Base-by-base conservation (phyloP, 768 basidiomycete genomes). In the Boletellus ananiceps region DNA sequence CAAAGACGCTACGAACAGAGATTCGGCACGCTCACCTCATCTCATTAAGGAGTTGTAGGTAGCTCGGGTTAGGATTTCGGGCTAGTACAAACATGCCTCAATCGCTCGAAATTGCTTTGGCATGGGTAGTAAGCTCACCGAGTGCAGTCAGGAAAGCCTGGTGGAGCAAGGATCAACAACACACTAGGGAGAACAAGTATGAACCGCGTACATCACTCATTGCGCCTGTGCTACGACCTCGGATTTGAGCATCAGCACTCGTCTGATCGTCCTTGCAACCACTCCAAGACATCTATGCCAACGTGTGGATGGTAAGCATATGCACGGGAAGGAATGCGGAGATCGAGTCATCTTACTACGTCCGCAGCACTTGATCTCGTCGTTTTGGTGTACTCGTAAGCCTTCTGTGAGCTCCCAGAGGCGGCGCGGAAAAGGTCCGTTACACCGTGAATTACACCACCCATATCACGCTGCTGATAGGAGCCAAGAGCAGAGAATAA, bases 341-440 rank as follows among this genome's bases (percentile, higher is more conserved):
- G 32, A 6, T 35, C 11, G 32, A 3, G 19, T 40, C 27, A 8
- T 76, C 86, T 52, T 61, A 92, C 90, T 13, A 85, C 89, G 65
- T 98, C 95, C 16, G 93, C 93, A 8, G 83, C 76, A 56, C 88
- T 86, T 1, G 88, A 82, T 67, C 80, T 84, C 4, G 85, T 85
- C 9, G 73, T 75, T 52, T 71, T 82, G 1, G 84, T 65, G 49
- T 74, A 69, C 51, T 83, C 71, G 6, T 80, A 78, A 0, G 88
- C 88, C 59, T 86, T 85, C 47, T 77, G 72, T 50, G 72, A 73
- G 35, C 68, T 72, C 15, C 86, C 88, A 15, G 86, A 81, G 14
- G 89, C 84, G 1, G 80, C 78, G 63, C 89, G 90, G 45, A 93
- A 68, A 33, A 97, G 60, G 6, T 84, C 80, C 59, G 84, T 78